phyloP scores from a whole-genome alignment of 331 rosid species.

The Phaseolus coccineus region DNA sequence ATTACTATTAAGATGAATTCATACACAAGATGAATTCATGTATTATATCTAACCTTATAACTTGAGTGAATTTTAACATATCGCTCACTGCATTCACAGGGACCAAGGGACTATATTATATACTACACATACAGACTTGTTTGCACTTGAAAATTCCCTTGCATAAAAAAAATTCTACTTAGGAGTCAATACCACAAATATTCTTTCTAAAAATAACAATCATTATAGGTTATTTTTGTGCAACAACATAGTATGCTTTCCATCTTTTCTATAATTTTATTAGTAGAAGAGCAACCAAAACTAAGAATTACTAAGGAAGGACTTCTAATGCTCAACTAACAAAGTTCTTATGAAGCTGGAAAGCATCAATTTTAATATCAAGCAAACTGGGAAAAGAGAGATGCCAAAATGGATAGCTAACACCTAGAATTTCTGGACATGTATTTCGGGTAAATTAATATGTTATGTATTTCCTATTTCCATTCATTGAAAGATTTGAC shows the following conservation, averaged over 20 bases:
- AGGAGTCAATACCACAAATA: slow-evolving; percentile 28
- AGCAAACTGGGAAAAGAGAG: background rate
- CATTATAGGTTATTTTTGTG: slow-evolving; percentile 21
- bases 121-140: slow-evolving; percentile 9
- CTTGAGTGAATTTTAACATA: slow-evolving; percentile 26
- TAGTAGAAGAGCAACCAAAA: slow-evolving; percentile 14
- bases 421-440: background rate
- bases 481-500: background rate
- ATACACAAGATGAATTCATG: slow-evolving; percentile 20
- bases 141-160: slow-evolving; percentile 55
- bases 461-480: background rate
- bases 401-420: background rate
- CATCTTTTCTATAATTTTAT: background rate
- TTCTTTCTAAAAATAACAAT: slow-evolving; percentile 21
- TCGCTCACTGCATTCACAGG: slow-evolving; percentile 6
- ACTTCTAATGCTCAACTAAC: slow-evolving; percentile 36
- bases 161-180: slow-evolving; percentile 47
- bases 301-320: background rate
- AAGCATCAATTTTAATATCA: background rate
- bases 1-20: slow-evolving; percentile 30
- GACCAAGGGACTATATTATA: slow-evolving; percentile 20
- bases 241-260: slow-evolving; percentile 15
- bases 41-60: slow-evolving; percentile 35
- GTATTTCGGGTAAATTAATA: background rate
- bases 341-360: background rate